A percentile compares a stretch with the other conserved stretches of the same genome.
Conservation (phyloP, 2,329 filamentous ascomycete species). For the Fusarium sp. region DNA sequence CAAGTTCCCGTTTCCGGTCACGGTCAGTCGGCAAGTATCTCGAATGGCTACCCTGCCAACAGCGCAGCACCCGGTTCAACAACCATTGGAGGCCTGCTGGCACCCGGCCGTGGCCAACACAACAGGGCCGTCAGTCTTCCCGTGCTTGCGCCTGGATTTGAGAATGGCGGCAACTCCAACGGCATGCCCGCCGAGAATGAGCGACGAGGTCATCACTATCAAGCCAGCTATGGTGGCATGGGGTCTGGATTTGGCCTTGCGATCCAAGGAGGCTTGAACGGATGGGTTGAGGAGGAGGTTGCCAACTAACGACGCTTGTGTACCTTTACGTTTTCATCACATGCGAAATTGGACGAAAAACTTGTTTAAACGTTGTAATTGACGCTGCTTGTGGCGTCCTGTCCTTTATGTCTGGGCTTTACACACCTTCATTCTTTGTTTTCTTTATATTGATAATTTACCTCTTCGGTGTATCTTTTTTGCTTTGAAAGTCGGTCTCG, state of each 20-base stretch:
- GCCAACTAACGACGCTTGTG: conserved; percentile 61
- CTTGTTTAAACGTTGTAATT: conserved; percentile 60
- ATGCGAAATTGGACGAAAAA: conserved; percentile 48
- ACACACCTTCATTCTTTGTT: conserved; percentile 48
- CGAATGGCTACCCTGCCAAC: conserved; percentile 70
- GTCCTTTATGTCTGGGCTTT: conserved; percentile 45
- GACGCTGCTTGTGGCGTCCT: conserved; percentile 46
- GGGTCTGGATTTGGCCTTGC: conserved; percentile 70
- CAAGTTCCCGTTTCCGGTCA: conserved; percentile 72
- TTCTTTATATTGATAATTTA: conserved; percentile 51
- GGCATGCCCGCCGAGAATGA: conserved; percentile 64
- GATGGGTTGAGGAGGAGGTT: conserved; percentile 76
- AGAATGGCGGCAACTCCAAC: conserved; percentile 68
- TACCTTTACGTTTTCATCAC: conserved; percentile 45
- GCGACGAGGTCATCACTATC: conserved; percentile 74
- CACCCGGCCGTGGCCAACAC: conserved; percentile 74
- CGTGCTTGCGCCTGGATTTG: conserved; percentile 72
- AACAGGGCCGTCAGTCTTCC: conserved; percentile 92
- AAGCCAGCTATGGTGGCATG: conserved; percentile 71
- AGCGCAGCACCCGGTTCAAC: conserved; percentile 68
- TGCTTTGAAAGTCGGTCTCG: conserved; percentile 42
- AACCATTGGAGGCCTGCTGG: conserved; percentile 81
- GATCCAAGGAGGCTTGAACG: conserved; percentile 73
- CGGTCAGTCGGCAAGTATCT: conserved; percentile 74
- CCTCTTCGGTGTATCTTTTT: conserved; percentile 50